phyloP scores from a whole-genome alignment of 345 rosid species.

The Sisymbrium altissimum region DNA sequence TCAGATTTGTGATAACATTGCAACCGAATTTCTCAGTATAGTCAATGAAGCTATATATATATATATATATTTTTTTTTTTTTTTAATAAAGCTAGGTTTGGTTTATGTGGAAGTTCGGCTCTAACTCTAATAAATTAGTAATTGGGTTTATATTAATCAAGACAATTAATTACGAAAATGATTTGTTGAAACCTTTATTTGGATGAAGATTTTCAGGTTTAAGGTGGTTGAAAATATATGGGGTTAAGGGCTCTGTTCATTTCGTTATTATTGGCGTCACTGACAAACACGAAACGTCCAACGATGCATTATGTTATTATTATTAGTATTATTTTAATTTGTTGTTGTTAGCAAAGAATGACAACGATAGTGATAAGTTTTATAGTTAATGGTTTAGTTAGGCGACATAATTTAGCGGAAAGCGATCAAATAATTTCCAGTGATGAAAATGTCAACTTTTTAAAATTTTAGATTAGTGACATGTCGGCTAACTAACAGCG shows the following conservation, averaged over 20 bases:
- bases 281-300: not conserved
- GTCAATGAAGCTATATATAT: not conserved
- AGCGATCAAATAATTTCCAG: too few species aligned
- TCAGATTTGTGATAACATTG: not conserved
- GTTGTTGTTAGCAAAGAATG: too few species aligned
- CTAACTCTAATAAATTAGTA: not conserved
- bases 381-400: too few species aligned
- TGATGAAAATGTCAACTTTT: too few species aligned
- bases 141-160: not conserved
- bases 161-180: not conserved
- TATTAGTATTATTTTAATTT: too few species aligned
- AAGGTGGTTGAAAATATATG: too few species aligned
- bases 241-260: not conserved
- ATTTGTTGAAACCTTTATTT: not conserved
- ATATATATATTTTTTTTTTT: too few species aligned
- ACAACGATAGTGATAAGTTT: too few species aligned
- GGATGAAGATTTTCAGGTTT: not conserved
- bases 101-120: not conserved
- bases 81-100: not conserved
- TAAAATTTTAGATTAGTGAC: too few species aligned
- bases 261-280: not conserved
- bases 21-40: not conserved
- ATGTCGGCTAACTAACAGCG: too few species aligned
- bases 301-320: not conserved
- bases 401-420: too few species aligned